Evolutionary conservation across 2,329 filamentous ascomycete species (phyloP), one percentile per base, ranked within the genome.

Genomic region (Tolypocladium tropicale): DNA sequence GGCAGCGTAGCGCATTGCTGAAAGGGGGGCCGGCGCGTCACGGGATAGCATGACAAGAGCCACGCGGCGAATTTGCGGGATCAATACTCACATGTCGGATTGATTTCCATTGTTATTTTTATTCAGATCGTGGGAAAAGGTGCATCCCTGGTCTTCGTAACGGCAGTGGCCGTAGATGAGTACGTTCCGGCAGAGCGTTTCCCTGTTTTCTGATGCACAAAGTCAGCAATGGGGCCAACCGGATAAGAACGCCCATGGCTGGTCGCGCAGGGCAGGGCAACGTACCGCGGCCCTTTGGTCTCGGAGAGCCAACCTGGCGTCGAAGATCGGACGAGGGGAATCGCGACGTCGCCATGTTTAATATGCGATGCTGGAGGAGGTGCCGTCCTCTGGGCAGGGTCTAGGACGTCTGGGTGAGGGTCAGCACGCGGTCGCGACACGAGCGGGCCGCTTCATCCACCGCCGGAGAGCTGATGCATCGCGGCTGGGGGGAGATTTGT

Each of bases 101-200:
- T 78, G 76, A 58, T 66, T 65, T 46, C 62, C 34, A 46, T 66
- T 71, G 56, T 64, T 71, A 54, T 68, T 74, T 72, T 85, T 90
- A 63, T 83, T 79, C 57, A 84, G 82, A 63, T 94, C 89, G 73
- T 96, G 91, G 67, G 91, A 94, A 74, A 95, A 96, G 62, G 88
- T 85, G 74, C 91, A 96, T 74, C 89, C 90, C 74, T 89, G 86
- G 68, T 95, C 90, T 75, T 95, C 89, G 73, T 91, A 95, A 61
- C 90, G 87, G 72, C 91, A 96, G 72, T 93, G 89, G 56, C 91
- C 91, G 71, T 95, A 96, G 65, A 96, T 95, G 59, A 91, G 82
- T 59, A 96, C 87, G 73, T 96, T 96, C 67, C 91, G 87, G 74
- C 91, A 96, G 56, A 93, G 81, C 7, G 90, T 95, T 69, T 95